A percentile compares a stretch with the other conserved stretches of the same genome.
These are phyloP conservation scores for Claviceps monticola DNA, from an alignment of 2,329 filamentous ascomycete species.

Conservation along the genomic window DNA sequence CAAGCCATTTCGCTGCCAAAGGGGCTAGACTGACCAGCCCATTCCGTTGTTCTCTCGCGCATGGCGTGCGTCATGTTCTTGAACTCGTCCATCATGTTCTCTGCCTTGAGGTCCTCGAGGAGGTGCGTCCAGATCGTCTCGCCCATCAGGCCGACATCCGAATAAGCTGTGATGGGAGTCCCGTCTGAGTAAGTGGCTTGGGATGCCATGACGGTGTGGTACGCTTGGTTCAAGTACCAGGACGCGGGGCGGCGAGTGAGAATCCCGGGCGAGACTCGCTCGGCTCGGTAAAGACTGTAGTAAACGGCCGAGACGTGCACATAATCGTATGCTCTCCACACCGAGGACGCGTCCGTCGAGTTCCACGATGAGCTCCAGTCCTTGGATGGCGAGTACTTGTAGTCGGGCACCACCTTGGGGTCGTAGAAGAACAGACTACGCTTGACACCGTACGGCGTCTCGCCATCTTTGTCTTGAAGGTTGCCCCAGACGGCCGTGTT, in stretches of 20 bases:
- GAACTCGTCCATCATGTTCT: conserved; percentile 27
- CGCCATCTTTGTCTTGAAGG: neutral
- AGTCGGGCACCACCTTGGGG: conserved; percentile 26
- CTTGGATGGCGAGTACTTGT: conserved; percentile 26
- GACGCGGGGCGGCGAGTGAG: conserved; percentile 28
- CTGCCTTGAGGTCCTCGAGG: conserved; percentile 34
- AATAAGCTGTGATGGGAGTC: conserved; percentile 29
- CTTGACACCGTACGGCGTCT: conserved; percentile 23
- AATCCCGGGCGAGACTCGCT: conserved; percentile 31
- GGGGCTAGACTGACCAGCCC: conserved; percentile 37
- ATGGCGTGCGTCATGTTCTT: conserved; percentile 29
- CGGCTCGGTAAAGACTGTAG: conserved; percentile 43
- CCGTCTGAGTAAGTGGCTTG: neutral
- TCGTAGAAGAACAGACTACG: conserved; percentile 46
- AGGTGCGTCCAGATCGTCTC: conserved; percentile 43
- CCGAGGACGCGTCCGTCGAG: conserved; percentile 26
- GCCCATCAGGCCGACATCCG: conserved; percentile 40
- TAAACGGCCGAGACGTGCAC: conserved; percentile 42
- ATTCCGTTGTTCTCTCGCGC: conserved; percentile 32
- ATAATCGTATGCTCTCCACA: conserved; percentile 44
- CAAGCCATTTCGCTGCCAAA: conserved; percentile 49
- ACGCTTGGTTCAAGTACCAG: conserved; percentile 43
- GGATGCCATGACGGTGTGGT: conserved; percentile 23
- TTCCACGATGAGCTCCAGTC: conserved; percentile 42
- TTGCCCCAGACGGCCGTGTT: conserved; percentile 1